Evolutionary conservation across 768 basidiomycete species (phyloP), one percentile per base, ranked within the genome.

Genomic region (Kwoniella sp.): DNA sequence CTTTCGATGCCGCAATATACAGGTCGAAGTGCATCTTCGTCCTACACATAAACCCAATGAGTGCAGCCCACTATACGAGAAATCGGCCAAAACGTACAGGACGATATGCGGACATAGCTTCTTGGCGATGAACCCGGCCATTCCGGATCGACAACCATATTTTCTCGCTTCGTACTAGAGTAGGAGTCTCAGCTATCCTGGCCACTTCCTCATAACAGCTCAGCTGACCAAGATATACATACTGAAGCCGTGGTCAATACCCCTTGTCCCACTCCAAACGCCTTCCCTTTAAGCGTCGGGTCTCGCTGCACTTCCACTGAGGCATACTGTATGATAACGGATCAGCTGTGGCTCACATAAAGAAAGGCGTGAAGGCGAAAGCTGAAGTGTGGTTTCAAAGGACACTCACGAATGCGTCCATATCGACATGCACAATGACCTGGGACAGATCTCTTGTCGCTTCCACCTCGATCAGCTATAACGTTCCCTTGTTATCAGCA

Each of bases 41-140:
- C n/a, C 62, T 58, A 44, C 25, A 21, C 44, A 24, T 58, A 30
- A n/a, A 21, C 37, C 27, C 2, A 33, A 52, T 44, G 13, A 50
- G 48, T 22, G 25, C 37, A 1, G 36, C 19, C 27, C 22, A 26
- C 13, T 25, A 22, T 21, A 25, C 49, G 36, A 25, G 8, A 3
- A 10, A 19, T 13, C 10, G 8, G 26, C 8, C 17, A 26, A 24
- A 0, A 64, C 77, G 56, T 54, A 79, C 77, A 90, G 81, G 40
- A 91, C 86, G 19, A 99, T 85, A 8, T 92, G 86, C 2, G 96
- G 93, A 76, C 93, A 97, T 9, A 99, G 85, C 74, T 92, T 95
- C 83, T 88, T 89, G 17, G 95, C 95, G 48, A 98, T 87, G 78
- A 93, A 95, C 55, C 87, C 93, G n/a, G 95, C 86, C 96, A 97